phyloP scores from a whole-genome alignment of 441 rosid genomes.

The Brassica hybrid region DNA sequence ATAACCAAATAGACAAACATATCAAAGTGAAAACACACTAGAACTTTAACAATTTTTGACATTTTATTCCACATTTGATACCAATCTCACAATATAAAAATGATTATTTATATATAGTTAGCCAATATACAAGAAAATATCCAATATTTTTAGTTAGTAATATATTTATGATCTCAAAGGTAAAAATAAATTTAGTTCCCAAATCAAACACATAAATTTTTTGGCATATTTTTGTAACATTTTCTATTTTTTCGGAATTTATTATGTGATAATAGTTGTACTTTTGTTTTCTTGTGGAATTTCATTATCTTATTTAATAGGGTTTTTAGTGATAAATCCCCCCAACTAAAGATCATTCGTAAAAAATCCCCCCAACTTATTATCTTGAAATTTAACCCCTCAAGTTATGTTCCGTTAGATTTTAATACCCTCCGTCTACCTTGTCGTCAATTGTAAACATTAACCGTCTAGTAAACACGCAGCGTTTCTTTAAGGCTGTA shows the following conservation, averaged over 20 bases:
- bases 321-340: too few relatives aligned
- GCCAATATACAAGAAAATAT: neutral
- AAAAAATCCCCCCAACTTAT: too few relatives aligned
- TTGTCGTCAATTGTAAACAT: too few relatives aligned
- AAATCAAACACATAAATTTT: neutral
- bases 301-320: neutral
- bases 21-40: neutral
- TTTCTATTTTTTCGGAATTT: neutral
- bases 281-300: neutral
- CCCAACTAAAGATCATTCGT: too few relatives aligned
- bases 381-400: too few relatives aligned
- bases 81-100: neutral
- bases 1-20: neutral
- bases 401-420: too few relatives aligned
- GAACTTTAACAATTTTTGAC: neutral
- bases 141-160: neutral
- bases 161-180: neutral
- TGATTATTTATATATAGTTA: neutral
- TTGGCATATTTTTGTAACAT: neutral
- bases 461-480: too few relatives aligned
- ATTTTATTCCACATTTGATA: neutral
- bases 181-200: neutral
- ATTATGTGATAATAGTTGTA: neutral
- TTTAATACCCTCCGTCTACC: too few relatives aligned
- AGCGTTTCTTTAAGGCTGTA: too few relatives aligned